Evolutionary conservation across 176 grass and related monocot genomes (phyloP), one percentile per base, ranked within the genome.

Genomic region (Puccinellia tenuiflora): DNA sequence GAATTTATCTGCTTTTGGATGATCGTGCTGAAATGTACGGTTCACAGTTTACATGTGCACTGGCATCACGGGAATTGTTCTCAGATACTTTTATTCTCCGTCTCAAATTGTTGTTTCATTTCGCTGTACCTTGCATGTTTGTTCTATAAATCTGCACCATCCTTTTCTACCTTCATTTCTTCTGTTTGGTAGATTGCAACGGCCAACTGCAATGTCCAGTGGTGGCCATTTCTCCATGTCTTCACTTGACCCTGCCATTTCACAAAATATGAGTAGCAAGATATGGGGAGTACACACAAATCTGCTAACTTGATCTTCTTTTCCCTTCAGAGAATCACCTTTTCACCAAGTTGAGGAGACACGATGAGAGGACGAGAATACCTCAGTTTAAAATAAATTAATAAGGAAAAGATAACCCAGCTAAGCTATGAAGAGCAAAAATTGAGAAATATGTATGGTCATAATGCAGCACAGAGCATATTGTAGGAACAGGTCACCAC

Each of bases 91-190:
- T 75, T 80, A 84, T 88, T 77, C 88, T 18, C 54, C 26, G 5
- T 72, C 69, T 81, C 20, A 28, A 21, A 45, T 55, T 18, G 72
- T 12, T 77, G 71, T 63, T 45, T 45, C 83, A 71, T 35, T 81
- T 61, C 26, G 22, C 22, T 65, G 78, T 81, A 64, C 42, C 79
- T 50, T 28, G 43, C 74, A 73, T 64, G 24, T 56, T 65, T 78
- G 53, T 64, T 82, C 78, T 34, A 39, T 82, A 82, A 82, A 86
- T 67, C 73, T 86, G 54, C 64, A 73, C 83, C 88, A 86, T 86
- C 73, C 75, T 79, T 88, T 88, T 79, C 26, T 5, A 46, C 34
- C 15, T 5, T 4, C 56, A 68, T 78, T 81, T 62, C 75, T 26
- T 60, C 22, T 76, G 51, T 22, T 62, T 62, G 21, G 52, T 24